Evolutionary conservation across 148 eudicot species (phyloP).

Genomic region (Oxyria digyna): DNA sequence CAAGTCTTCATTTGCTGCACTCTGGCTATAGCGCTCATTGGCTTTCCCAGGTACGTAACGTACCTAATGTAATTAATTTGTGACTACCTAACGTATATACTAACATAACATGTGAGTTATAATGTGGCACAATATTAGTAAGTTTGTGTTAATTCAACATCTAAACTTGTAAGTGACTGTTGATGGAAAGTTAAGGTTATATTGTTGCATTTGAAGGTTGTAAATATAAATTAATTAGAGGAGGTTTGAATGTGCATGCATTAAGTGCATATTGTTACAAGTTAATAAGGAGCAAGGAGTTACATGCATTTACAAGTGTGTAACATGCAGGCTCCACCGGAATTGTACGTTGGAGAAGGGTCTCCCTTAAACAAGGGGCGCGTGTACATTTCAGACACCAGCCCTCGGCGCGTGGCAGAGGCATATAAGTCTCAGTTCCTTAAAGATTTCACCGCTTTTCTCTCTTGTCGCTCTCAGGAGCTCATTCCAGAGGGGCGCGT

Average conservation of each 20-base stretch:
- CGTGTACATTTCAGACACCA: slow-evolving; percentile 22
- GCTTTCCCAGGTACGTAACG: slow-evolving; percentile 39
- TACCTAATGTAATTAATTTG: too few relatives aligned
- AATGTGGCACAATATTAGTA: too few relatives aligned
- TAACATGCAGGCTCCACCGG: slow-evolving; percentile 20
- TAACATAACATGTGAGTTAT: too few relatives aligned
- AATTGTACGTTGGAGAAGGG: slow-evolving; percentile 15
- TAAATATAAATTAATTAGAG: too few relatives aligned
- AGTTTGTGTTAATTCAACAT: too few relatives aligned
- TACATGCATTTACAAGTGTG: background rate
- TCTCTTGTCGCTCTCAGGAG: slow-evolving; percentile 29
- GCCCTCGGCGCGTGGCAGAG: slow-evolving; percentile 18
- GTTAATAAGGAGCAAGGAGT: too few relatives aligned
- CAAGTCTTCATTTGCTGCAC: slow-evolving; percentile 22
- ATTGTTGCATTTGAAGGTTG: too few relatives aligned
- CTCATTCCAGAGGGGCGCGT: slow-evolving; percentile 18
- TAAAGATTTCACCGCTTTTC: slow-evolving; percentile 21
- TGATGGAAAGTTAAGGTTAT: too few relatives aligned
- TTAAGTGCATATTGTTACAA: too few relatives aligned
- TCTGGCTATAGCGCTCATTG: slow-evolving; percentile 31
- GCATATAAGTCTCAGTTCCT: slow-evolving; percentile 28
- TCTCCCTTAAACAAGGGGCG: slow-evolving; percentile 26
- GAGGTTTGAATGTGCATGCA: too few relatives aligned
- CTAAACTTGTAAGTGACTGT: too few relatives aligned
- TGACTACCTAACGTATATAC: too few relatives aligned